Evolutionary conservation across 805 yeast species (phyloP), one percentile per base, ranked within the genome.

Genomic region (Candida tallmaniae): DNA sequence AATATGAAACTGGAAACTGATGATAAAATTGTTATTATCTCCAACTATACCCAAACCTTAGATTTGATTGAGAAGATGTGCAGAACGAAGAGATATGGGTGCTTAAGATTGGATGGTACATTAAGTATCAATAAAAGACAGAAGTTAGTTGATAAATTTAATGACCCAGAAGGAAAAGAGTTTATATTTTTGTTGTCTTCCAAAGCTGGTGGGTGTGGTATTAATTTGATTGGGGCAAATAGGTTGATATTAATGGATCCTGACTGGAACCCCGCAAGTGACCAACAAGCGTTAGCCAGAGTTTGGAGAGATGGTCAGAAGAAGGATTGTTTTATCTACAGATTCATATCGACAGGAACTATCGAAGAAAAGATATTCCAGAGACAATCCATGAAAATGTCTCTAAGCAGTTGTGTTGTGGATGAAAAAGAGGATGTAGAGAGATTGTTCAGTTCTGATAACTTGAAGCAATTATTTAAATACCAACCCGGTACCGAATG

Each of bases 271-370:
- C 98, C 98, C 0, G 97, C 98, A 0, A 82, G 96, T 1, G 98
- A 90, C 54, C 97, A 93, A 56, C 98, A 90, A 60, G 97, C 97
- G 0, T 68, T 93, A 42, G 97, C 97, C 0, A 75, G 98, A 58
- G 96, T 93, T 4, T 93, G 97, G 97, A 79, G 98, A 70, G 98
- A 93, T 62, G 98, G 98, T 0, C 98, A 90, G 54, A 90, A 85
- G 69, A 93, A 90, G 58, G 95, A 85, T 56, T 93, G 98, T 64
- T 90, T 83, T 51, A 93, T 90, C 26, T 93, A 93, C 58, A 70
- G 98, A 46, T 89, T 93, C 47, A 89, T 90, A 38, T 75, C 94
- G 5, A 88, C 97, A 0, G 98, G 98, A 9, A 78, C 96, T 2
- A 93, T 90, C 35, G 98, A 90, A 51, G 98, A 90, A 51, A 93